phyloP scores from a whole-genome alignment of 805 yeast genomes.

The Teunomyces panamensis region DNA sequence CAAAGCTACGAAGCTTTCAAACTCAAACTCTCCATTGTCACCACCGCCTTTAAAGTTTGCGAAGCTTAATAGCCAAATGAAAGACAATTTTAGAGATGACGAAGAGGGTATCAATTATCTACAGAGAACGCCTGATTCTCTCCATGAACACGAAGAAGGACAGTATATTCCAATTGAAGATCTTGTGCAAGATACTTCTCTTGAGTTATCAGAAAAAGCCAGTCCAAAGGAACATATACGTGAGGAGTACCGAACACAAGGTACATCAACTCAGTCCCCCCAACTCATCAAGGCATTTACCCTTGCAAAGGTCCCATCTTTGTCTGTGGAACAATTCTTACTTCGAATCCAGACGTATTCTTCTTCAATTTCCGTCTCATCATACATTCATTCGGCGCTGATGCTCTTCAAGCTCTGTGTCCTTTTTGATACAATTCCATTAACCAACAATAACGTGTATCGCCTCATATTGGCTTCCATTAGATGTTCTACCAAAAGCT shows the following conservation, averaged over 20 bases:
- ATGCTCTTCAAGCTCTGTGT: slow-evolving; percentile 35
- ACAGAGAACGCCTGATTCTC: slow-evolving; percentile 17
- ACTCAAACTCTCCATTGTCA: slow-evolving; percentile 14
- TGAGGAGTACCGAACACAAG: slow-evolving; percentile 8
- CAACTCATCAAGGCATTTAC: slow-evolving; percentile 32
- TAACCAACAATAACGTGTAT: slow-evolving; percentile 37
- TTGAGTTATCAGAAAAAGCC: slow-evolving; percentile 3
- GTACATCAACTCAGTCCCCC: slow-evolving; percentile 19
- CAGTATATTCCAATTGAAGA: slow-evolving; percentile 22
- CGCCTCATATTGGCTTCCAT: slow-evolving; percentile 37
- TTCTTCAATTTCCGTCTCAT: slow-evolving; percentile 36
- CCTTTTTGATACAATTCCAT: slow-evolving; percentile 28
- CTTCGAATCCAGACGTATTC: slow-evolving; percentile 38
- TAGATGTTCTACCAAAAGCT: slow-evolving; percentile 38
- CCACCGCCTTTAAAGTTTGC: slow-evolving; percentile 24
- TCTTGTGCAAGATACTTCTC: slow-evolving; percentile 14
- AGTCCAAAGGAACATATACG: slow-evolving; percentile 12
- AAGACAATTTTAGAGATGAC: not conserved
- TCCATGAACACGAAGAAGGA: slow-evolving; percentile 8
- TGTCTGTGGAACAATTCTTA: slow-evolving; percentile 34
- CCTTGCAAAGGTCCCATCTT: slow-evolving; percentile 32
- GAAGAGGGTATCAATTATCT: not conserved
- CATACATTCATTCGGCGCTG: slow-evolving; percentile 39
- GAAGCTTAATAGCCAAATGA: slow-evolving; percentile 7
- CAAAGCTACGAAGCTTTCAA: slow-evolving; percentile 3